Evolutionary conservation across 495 filamentous ascomycete genomes (phyloP).

Genomic region (Platismatia glauca): DNA sequence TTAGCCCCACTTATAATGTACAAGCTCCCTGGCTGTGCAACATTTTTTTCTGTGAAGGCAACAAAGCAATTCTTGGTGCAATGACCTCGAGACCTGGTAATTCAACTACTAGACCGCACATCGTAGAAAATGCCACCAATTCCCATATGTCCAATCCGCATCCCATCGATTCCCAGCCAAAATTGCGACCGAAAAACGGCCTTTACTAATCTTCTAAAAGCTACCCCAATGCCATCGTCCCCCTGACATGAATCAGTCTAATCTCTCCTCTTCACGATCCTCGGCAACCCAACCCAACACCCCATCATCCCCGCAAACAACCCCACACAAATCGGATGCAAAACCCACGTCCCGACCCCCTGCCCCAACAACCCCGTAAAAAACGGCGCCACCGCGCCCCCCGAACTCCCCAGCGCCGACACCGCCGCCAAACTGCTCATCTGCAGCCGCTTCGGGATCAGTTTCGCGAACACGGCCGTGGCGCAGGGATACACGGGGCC

Average conservation of each 20-base stretch:
- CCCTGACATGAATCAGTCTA: no score
- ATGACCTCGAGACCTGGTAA: neutral
- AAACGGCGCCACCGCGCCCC: conserved; percentile 67
- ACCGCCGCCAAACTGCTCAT: conserved; percentile 62
- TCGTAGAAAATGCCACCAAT: neutral
- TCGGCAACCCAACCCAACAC: conserved; percentile 54
- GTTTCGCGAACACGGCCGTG: conserved; percentile 53
- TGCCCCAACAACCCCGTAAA: conserved; percentile 63
- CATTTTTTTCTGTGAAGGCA: neutral
- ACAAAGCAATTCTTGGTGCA: neutral
- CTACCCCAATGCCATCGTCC: neutral
- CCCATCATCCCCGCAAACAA: conserved; percentile 62
- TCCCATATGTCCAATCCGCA: neutral
- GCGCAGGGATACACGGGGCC: conserved; percentile 72
- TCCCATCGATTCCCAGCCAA: neutral
- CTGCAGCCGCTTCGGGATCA: conserved; percentile 54
- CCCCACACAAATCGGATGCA: conserved; percentile 62
- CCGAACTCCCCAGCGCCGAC: conserved; percentile 61
- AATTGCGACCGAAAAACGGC: neutral
- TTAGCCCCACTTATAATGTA: neutral
- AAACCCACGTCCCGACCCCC: conserved; percentile 58
- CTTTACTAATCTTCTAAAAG: no score
- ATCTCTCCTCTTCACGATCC: conserved; percentile 46
- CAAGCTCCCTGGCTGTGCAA: neutral
- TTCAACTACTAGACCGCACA: neutral